Evolutionary conservation across 2,329 filamentous ascomycete species (phyloP).

Genomic region (Plectosphaerella cucumerina): DNA sequence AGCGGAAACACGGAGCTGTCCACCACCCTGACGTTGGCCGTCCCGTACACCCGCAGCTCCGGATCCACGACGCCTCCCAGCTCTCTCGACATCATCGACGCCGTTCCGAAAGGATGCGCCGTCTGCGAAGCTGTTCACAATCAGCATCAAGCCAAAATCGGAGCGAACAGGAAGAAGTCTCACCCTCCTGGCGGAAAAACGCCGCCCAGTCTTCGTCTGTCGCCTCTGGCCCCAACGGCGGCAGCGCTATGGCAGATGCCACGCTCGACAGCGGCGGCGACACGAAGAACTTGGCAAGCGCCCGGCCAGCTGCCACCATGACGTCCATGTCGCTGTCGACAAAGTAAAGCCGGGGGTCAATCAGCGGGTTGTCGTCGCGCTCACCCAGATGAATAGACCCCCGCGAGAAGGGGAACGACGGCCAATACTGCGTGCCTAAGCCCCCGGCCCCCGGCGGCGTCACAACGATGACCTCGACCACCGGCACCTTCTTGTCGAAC

Average conservation of each 20-base stretch:
- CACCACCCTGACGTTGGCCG: slow-evolving; percentile 43
- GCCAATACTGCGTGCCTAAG: slow-evolving; percentile 32
- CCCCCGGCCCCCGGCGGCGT: slow-evolving; percentile 18
- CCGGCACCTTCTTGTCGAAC: slow-evolving; percentile 37
- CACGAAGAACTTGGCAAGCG: slow-evolving; percentile 25
- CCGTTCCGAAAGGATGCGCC: slow-evolving; percentile 43
- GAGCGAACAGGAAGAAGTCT: slow-evolving; percentile 1
- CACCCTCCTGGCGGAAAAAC: slow-evolving; percentile 13
- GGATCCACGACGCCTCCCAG: slow-evolving; percentile 46
- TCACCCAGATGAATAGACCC: slow-evolving; percentile 35
- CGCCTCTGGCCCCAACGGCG: slow-evolving; percentile 20
- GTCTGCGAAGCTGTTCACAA: slow-evolving; percentile 19
- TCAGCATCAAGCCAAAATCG: too few species aligned
- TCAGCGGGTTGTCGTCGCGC: slow-evolving; percentile 26
- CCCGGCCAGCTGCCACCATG: slow-evolving; percentile 21
- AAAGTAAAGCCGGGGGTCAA: slow-evolving; percentile 30
- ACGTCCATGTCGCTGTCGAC: slow-evolving; percentile 29
- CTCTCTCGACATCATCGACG: slow-evolving; percentile 45
- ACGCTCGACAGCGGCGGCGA: slow-evolving; percentile 19
- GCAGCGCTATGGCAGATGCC: too few species aligned
- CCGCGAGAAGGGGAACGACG: slow-evolving; percentile 31
- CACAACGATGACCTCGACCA: slow-evolving; percentile 41
- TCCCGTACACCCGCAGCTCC: slow-evolving; percentile 43
- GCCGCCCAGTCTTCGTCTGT: slow-evolving; percentile 21
- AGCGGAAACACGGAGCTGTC: slow-evolving; percentile 46